Evolutionary conservation across 768 basidiomycete species (phyloP), one percentile per base, ranked within the genome.

Genomic region (Galerina sulciceps): DNA sequence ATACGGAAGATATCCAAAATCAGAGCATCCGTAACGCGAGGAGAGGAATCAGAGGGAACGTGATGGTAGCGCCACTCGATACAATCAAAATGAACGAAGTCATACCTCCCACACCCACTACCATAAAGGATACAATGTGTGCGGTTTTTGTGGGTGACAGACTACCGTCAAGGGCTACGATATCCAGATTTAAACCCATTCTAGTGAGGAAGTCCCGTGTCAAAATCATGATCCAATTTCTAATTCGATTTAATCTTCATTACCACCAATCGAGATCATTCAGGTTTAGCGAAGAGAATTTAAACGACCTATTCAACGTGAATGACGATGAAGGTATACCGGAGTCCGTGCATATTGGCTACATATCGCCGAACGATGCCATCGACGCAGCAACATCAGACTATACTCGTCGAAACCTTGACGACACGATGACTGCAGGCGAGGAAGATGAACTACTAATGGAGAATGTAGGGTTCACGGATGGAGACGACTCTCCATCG

Each of bases 391-490:
- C 45, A 20, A 23, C 22, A 3, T 31, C 45, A 14, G 45, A 47
- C 15, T 47, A 47, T 14, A 47, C 45, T 9, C n/a, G 3, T 1
- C 45, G 45, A 10, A 47, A 47, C 34, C 15, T 47, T 4, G 45
- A 47, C 6, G 9, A 5, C 5, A 14, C 13, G 5, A 15, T 20
- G n/a, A 4, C 23, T 10, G 11, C 37, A 8, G 20, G 5, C 17
- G 55, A 53, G 6, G 49, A 26, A 5, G 58, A 53, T 1, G 53
- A 49, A 1, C 10, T 67, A 1, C 17, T 65, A 36, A 68, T 65
- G 60, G 65, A 66, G 43, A 63, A 59, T 54, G 67, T 65, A 0
- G 57, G 55, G 4, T 68, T 49, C 36, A 66, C 63, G 0, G 17
- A 59, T 0, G 60, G 59, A 0, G 67, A 68, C 31, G 22, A 58